Evolutionary conservation across 495 filamentous ascomycete species (phyloP).

Genomic region (Penicillium psychrofluorescens): DNA sequence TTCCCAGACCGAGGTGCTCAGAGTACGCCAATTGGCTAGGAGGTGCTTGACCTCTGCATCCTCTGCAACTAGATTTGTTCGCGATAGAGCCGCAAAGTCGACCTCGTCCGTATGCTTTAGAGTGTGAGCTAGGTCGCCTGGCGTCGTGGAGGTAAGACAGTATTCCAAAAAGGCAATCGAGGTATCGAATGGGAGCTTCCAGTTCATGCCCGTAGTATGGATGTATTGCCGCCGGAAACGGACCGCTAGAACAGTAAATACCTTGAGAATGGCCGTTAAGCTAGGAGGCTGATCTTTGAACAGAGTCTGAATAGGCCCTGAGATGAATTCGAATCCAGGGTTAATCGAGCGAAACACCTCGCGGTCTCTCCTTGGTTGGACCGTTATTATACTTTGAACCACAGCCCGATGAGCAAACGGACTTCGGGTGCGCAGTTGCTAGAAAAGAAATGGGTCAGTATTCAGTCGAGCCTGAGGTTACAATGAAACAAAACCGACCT

Average conservation of each 20-base stretch:
- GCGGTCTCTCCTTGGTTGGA: slow-evolving; percentile 10
- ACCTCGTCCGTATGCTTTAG: slow-evolving; percentile 21
- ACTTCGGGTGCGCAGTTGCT: slow-evolving; percentile 30
- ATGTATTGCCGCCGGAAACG: slow-evolving; percentile 31
- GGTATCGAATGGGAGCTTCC: slow-evolving; percentile 25
- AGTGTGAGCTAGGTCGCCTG: slow-evolving; percentile 23
- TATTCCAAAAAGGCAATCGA: slow-evolving; percentile 28
- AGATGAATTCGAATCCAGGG: slow-evolving; percentile 31
- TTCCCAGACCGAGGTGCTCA: slow-evolving; percentile 32
- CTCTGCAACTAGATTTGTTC: slow-evolving; percentile 12
- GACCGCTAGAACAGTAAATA: slow-evolving; percentile 25
- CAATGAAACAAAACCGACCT: slow-evolving; percentile 13
- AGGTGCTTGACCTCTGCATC: slow-evolving; percentile 12
- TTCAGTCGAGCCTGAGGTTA: not conserved
- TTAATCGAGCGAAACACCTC: slow-evolving; percentile 4
- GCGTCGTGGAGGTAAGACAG: slow-evolving; percentile 19
- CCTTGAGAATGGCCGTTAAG: slow-evolving; percentile 26
- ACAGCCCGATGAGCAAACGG: slow-evolving; percentile 36
- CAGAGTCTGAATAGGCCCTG: slow-evolving; percentile 29
- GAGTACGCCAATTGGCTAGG: slow-evolving; percentile 19
- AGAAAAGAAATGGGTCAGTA: not conserved
- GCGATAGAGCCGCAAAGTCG: slow-evolving; percentile 19
- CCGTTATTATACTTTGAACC: slow-evolving; percentile 15
- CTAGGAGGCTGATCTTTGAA: slow-evolving; percentile 26
- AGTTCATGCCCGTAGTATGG: slow-evolving; percentile 27